Base-by-base conservation (phyloP, 805 yeast species). In the Cyberlindnera euphorbiae region DNA sequence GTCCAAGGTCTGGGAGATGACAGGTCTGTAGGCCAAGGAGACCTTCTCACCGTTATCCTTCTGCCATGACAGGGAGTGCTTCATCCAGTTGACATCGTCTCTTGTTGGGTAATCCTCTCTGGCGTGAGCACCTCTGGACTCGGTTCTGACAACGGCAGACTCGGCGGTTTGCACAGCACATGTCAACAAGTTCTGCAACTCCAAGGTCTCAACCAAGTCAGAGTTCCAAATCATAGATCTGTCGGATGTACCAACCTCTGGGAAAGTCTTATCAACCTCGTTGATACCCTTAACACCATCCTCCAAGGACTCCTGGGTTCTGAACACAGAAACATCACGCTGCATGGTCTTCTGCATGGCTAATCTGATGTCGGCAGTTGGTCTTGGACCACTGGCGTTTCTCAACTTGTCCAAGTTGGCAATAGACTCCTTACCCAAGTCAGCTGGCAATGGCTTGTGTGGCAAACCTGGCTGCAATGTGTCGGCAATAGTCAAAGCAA, bases 171-270 rank as follows among this genome's bases (percentile, higher is more conserved):
- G 98, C 47, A 82, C 79, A 44, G 97, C 97, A 73, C 97, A 87
- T 34, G 97, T 89, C 63, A 90, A 75, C 73, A 90, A 75, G 80
- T 90, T 90, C 67, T 89, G 96, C 62, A 90, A 74, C 67, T 90
- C 98, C 54, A 93, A 73, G 38, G 97, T 85, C 72, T 90, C 98
- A 35, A 89, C 95, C 60, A 90, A 72, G 63, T 90, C 98, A 33
- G 95, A 81, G 75, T 90, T 90, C 98, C 98, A 90, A 59, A 90
- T 89, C 97, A 93, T 87, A 12, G 96, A 87, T 69, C 96, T 80
- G 64, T 90, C 98, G 47, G 89, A 77, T 46, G 95, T 87, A 60
- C 84, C 83, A 47, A 90, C 80, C 56, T 85, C 79, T 28, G 63
- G 65, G 58, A 86, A 82, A 24, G 82, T 64, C 52, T 73, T 68